Conservation (phyloP, 768 basidiomycete species). For the Chalciporus pseudorubinellus region DNA sequence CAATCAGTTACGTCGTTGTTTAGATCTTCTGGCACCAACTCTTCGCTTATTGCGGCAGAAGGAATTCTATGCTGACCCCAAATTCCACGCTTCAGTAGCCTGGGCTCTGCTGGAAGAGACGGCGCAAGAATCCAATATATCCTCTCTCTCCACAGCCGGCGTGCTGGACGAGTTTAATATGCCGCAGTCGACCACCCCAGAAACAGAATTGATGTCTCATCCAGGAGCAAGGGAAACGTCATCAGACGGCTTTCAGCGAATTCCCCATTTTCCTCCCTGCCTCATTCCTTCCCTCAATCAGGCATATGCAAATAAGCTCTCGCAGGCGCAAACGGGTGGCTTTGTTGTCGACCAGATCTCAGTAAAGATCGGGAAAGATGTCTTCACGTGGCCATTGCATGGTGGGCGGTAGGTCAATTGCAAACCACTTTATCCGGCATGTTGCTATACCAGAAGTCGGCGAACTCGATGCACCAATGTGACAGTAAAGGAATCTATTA, state of each 20-base stretch:
- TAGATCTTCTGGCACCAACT: constrained; percentile 54
- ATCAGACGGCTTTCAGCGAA: constrained; percentile 39
- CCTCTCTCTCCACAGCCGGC: constrained; percentile 1
- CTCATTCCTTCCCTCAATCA: constrained; percentile 51
- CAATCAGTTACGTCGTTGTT: constrained; percentile 55
- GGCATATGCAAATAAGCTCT: constrained; percentile 42
- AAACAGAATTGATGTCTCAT: constrained; percentile 4
- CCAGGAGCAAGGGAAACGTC: constrained; percentile 6
- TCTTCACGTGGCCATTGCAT: constrained; percentile 44
- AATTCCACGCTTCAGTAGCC: constrained; percentile 86
- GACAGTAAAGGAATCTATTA: not conserved
- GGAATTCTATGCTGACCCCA: constrained; percentile 74
- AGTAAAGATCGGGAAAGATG: constrained; percentile 70
- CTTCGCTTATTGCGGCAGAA: constrained; percentile 66
- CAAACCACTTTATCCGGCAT: constrained; percentile 7
- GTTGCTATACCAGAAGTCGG: constrained; percentile 4
- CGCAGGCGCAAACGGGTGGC: constrained; percentile 41
- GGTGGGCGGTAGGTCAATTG: constrained; percentile 13
- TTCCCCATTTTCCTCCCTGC: constrained; percentile 48
- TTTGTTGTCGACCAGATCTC: constrained; percentile 56
- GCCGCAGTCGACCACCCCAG: not conserved
- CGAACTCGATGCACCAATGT: not conserved
- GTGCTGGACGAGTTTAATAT: constrained; percentile 3
- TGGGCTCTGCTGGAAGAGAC: constrained; percentile 68
- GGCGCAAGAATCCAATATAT: constrained; percentile 2